phyloP scores from a whole-genome alignment of 176 grass and related monocot species.

The Phragmites australis region DNA sequence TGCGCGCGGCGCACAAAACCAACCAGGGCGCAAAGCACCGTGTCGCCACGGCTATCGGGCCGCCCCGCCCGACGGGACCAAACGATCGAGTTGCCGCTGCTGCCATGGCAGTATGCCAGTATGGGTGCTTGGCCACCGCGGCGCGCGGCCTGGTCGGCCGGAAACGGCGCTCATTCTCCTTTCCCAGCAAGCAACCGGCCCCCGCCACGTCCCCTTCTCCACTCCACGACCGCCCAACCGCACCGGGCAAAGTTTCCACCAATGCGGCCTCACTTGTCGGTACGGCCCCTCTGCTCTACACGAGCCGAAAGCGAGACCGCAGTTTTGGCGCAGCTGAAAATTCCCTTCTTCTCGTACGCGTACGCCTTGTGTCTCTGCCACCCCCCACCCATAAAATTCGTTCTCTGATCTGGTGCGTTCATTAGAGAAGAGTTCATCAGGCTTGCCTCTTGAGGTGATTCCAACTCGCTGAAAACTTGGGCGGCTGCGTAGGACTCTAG shows the following conservation, averaged over 20 bases:
- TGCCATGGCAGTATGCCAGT: neutral
- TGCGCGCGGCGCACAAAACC: neutral
- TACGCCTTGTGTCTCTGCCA: neutral
- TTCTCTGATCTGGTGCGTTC: neutral
- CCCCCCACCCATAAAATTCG: neutral
- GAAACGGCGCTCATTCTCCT: no score
- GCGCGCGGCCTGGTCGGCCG: neutral
- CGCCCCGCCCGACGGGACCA: constrained; percentile 15
- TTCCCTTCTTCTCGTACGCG: neutral
- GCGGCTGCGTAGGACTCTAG: neutral
- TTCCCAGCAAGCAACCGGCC: neutral
- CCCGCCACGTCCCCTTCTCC: constrained; percentile 18
- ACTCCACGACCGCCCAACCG: constrained; percentile 5
- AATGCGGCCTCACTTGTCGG: neutral
- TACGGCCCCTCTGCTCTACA: neutral
- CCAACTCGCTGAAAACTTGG: no score
- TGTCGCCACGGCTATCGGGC: neutral
- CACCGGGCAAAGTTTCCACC: constrained; percentile 20
- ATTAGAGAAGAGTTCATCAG: neutral
- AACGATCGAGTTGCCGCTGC: constrained; percentile 1
- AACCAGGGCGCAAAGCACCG: neutral
- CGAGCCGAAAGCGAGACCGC: neutral
- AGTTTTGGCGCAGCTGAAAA: neutral
- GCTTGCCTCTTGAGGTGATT: neutral
- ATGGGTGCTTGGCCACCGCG: neutral